Evolutionary conservation across 2,329 filamentous ascomycete genomes (phyloP).

Genomic region (Ambrosiella cleistominuta): DNA sequence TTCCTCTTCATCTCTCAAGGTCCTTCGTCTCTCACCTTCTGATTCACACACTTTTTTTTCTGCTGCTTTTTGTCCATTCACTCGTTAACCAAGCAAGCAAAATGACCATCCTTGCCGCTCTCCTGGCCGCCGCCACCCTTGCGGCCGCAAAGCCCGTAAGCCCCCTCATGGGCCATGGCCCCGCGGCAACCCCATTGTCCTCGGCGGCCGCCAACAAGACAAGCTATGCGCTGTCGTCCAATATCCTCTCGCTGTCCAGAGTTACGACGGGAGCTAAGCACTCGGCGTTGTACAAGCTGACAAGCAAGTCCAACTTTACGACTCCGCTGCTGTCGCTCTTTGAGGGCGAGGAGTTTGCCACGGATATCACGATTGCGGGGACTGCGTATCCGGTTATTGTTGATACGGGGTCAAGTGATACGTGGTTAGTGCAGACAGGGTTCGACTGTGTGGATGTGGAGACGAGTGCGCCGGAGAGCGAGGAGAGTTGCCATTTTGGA

Average conservation of each 20-base stretch:
- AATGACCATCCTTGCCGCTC: conserved; percentile 1
- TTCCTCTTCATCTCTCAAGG: background rate
- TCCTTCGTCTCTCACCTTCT: background rate
- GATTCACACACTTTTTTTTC: background rate
- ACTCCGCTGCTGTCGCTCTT: conserved; percentile 3
- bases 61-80: background rate
- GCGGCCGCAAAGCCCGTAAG: background rate
- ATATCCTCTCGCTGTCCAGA: background rate
- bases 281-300: conserved; percentile 3
- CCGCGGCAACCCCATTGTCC: background rate
- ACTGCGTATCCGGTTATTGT: conserved; percentile 6
- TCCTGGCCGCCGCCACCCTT: conserved; percentile 2
- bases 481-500: conserved; percentile 8
- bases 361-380: conserved; percentile 2
- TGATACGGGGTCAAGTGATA: conserved; percentile 9
- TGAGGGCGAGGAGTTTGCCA: conserved; percentile 10
- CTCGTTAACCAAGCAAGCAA: background rate
- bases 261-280: conserved; percentile 4
- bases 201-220: background rate
- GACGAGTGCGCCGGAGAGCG: background rate
- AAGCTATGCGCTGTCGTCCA: background rate
- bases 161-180: conserved; percentile 2
- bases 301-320: background rate
- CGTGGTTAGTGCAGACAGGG: conserved; percentile 13
- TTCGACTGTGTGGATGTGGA: conserved; percentile 5